Base-by-base conservation (phyloP, 106 monocot species). In the Dendrobium chrysotoxum region DNA sequence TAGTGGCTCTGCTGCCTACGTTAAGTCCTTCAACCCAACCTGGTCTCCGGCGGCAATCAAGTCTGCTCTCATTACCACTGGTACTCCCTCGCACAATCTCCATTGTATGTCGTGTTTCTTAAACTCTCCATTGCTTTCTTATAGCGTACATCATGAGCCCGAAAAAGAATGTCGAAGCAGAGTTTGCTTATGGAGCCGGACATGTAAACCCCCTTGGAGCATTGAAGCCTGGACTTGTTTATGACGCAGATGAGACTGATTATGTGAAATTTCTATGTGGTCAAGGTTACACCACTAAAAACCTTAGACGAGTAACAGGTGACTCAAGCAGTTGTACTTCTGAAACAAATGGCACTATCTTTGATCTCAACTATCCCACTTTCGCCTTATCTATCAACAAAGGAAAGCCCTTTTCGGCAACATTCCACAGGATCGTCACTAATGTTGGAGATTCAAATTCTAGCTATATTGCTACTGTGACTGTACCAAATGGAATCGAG, bases 41-140 rank as follows among this genome's bases (percentile, higher is more conserved):
- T 85, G 85, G 85, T 85, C 85, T 46, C 81, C 85, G 8, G 81
- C 78, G 28, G 81, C 81, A 0, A 74, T 85, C 45, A 86, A 83
- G 57, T 86, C 86, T 54, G 86, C 86, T 26, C 65, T 86, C 4
- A 83, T 86, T 66, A 86, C 86, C 21, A 83, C 85, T 0, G 85
- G 84, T 84, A 78, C 28, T 2, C 42, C 4, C 0, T 42, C 7
- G n/a, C n/a, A n/a, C n/a, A n/a, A n/a, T n/a, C n/a, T n/a, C n/a
- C n/a, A n/a, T n/a, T n/a, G n/a, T n/a, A n/a, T n/a, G n/a, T n/a
- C n/a, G n/a, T n/a, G n/a, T n/a, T n/a, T n/a, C n/a, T n/a, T n/a
- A n/a, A n/a, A n/a, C n/a, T n/a, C n/a, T n/a, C n/a, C n/a, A n/a
- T n/a, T n/a, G n/a, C n/a, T 58, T 21, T 58, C 57, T 58, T 77